phyloP scores from a whole-genome alignment of 1,284 basidiomycete species.

The Rhodotorula sp. region DNA sequence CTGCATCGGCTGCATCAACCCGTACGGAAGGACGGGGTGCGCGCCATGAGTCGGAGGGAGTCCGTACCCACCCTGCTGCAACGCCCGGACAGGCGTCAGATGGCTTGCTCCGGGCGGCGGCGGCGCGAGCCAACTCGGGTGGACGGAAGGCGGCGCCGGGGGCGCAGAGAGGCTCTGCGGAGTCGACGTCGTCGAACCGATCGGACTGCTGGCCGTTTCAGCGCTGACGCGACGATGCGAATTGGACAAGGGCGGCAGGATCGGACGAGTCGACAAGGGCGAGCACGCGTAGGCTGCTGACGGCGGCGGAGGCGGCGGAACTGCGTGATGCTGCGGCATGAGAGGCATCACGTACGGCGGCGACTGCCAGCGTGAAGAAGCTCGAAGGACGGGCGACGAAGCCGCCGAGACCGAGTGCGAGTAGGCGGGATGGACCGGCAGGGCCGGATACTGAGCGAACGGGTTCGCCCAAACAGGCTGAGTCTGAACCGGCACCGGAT shows the following conservation, averaged over 20 bases:
- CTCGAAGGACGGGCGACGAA: not conserved
- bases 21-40: not conserved
- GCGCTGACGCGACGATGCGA: not conserved
- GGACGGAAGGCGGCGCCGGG: not conserved
- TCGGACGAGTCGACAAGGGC: not conserved
- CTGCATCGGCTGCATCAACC: not conserved
- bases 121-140: not conserved
- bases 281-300: not conserved
- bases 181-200: not conserved
- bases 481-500: not conserved
- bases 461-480: not conserved
- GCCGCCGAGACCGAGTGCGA: conserved; percentile 1
- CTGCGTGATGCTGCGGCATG: not conserved
- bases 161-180: not conserved
- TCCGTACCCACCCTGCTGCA: not conserved
- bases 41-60: not conserved
- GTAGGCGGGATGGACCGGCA: not conserved
- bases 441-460: not conserved
- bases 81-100: not conserved
- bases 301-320: not conserved
- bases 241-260: not conserved
- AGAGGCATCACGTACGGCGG: not conserved
- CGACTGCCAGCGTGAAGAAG: not conserved
- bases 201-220: not conserved
- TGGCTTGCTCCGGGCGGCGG: no score